Base-by-base conservation (phyloP, 495 filamentous ascomycete genomes). In the Articulospora tetracladia region DNA sequence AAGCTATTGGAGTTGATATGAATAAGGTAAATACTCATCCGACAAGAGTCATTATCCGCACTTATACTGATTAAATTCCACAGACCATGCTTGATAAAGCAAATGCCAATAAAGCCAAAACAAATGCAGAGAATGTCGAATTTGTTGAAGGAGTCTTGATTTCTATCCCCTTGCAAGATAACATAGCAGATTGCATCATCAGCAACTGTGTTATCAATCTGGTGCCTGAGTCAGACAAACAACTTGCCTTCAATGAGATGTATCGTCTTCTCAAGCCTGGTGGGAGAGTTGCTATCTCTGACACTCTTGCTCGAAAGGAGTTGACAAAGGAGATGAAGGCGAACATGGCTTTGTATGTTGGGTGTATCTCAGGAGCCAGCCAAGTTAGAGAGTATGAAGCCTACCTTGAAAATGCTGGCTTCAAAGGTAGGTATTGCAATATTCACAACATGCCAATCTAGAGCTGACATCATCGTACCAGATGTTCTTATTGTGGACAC, bases 1-100 rank as follows among this genome's bases (percentile, higher is more conserved):
- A 69, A 10, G 83, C 76, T 1, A 84, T 87, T 54, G 87, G 86
- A 17, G 70, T 89, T 22, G 87, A 90, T 69, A 89, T 89, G 80
- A 88, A 79, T 61, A n/a, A n/a, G n/a, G n/a, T n/a, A n/a, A n/a
- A 74, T 85, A 65, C 83, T 82, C 63, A 47, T 55, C 44, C 13
- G 41, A 28, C 3, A 26, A 34, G 3, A n/a, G 32, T 34, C 41
- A 47, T 3, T 6, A 19, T 47, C 23, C 7, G 17, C 25, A 24
- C 49, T 25, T 20, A 52, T 10, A 25, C 7, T 3, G 8, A n/a
- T n/a, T n/a, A n/a, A 17, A 15, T 25, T 25, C 3, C n/a, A n/a
- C 34, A 49, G 83, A 76, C 83, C 61, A 87, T 89, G 86, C 72
- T 88, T 13, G 68, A 71, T 22, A 71, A 73, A 17, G 81, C 83